A percentile compares a stretch with the other conserved stretches of the same genome.
phyloP scores from a whole-genome alignment of 2,329 filamentous ascomycete genomes.

The Alternaria dauci region DNA sequence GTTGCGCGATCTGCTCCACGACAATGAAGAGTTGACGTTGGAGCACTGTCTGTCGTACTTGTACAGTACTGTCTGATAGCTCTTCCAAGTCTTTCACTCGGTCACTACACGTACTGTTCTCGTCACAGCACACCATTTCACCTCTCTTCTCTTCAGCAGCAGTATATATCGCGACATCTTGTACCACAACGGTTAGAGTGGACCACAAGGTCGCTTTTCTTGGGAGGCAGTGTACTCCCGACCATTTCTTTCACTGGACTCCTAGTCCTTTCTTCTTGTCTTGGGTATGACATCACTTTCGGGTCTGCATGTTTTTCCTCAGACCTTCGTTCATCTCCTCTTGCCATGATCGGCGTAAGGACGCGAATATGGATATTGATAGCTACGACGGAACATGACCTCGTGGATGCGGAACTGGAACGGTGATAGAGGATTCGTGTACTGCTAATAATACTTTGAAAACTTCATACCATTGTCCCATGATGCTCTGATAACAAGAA shows the following conservation, averaged over 20 bases:
- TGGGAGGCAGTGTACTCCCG: slow-evolving; percentile 27
- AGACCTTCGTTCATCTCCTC: slow-evolving; percentile 16
- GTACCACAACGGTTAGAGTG: slow-evolving; percentile 38
- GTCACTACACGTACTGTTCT: slow-evolving; percentile 23
- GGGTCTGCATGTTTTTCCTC: slow-evolving; percentile 10
- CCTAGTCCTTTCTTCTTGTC: slow-evolving; percentile 22
- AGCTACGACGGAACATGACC: slow-evolving; percentile 23
- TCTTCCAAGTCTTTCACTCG: slow-evolving; percentile 19
- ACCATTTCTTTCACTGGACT: slow-evolving; percentile 20
- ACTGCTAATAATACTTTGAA: slow-evolving; percentile 30
- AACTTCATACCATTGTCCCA: slow-evolving; percentile 11
- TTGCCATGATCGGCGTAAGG: slow-evolving; percentile 24
- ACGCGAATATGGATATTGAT: slow-evolving; percentile 25
- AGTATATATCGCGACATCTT: slow-evolving; percentile 31
- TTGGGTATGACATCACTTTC: slow-evolving; percentile 13
- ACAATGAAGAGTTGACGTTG: not conserved
- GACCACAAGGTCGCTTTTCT: slow-evolving; percentile 28
- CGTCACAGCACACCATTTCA: slow-evolving; percentile 23
- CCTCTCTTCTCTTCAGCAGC: slow-evolving; percentile 24
- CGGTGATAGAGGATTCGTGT: slow-evolving; percentile 17
- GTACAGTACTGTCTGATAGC: slow-evolving; percentile 13
- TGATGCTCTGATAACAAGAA: not conserved
- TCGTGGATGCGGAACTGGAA: slow-evolving; percentile 16
- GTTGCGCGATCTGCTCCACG: slow-evolving; percentile 15
- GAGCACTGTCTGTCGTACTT: slow-evolving; percentile 5